Evolutionary conservation across 371 early-diverging fungal genomes (phyloP).

Genomic region (Thermomucor indicae-seudaticae): DNA sequence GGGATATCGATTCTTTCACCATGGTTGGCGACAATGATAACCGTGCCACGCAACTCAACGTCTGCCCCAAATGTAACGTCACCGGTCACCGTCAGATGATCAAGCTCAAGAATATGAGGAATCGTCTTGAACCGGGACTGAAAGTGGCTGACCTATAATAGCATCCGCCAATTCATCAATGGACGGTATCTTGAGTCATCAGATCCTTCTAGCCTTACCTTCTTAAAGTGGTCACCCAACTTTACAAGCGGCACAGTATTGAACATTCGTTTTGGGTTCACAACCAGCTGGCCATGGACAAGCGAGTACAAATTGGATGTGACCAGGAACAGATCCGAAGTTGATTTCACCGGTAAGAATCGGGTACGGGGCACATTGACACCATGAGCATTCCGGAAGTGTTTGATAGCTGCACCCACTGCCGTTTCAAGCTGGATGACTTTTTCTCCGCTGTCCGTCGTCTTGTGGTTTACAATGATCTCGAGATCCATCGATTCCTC

Average conservation of each 20-base stretch:
- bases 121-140: conserved; percentile 85
- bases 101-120: conserved; percentile 97
- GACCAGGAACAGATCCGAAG: conserved; percentile 97
- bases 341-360: conserved; percentile 99
- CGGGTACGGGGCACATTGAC: conserved; percentile 98
- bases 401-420: conserved; percentile 99
- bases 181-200: no score
- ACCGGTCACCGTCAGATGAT: conserved; percentile 98
- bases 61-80: conserved; percentile 97
- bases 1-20: conserved; percentile 97
- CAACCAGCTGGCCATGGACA: conserved; percentile 86
- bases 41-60: conserved; percentile 95
- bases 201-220: conserved; percentile 28
- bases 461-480: conserved; percentile 98
- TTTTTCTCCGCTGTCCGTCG: conserved; percentile 82
- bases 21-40: conserved; percentile 98
- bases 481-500: conserved; percentile 86
- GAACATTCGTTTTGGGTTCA: conserved; percentile 94
- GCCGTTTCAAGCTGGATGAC: conserved; percentile 99
- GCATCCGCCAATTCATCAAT: no score
- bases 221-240: conserved; percentile 98
- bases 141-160: conserved; percentile 51
- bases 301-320: conserved; percentile 94
- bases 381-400: conserved; percentile 95
- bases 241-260: conserved; percentile 95